phyloP scores from a whole-genome alignment of 2,329 filamentous ascomycete genomes.

The Microcera coccophila region DNA sequence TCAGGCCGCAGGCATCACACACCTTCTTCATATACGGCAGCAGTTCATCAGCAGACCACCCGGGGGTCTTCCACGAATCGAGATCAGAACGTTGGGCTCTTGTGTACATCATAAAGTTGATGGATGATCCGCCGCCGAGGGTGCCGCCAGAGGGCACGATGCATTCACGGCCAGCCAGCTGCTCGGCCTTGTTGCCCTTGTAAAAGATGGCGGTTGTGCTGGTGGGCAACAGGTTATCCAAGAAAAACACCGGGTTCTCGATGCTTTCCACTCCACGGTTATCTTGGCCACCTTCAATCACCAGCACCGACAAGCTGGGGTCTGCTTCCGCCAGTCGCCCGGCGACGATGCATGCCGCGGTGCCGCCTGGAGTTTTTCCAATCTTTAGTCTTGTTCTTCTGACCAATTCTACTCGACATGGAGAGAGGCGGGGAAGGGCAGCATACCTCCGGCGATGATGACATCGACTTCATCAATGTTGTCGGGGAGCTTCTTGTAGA shows the following conservation, averaged over 20 bases:
- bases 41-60: conserved; percentile 33
- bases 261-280: conserved; percentile 26
- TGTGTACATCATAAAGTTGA: conserved; percentile 34
- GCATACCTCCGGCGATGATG: conserved; percentile 20
- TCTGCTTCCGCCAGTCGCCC: conserved; percentile 28
- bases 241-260: conserved; percentile 26
- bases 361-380: conserved; percentile 25
- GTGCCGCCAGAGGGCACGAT: conserved; percentile 27
- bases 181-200: conserved; percentile 22
- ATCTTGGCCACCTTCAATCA: conserved; percentile 31
- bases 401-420: neutral
- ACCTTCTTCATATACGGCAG: conserved; percentile 32
- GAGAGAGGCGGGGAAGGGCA: neutral
- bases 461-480: conserved; percentile 16
- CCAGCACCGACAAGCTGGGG: conserved; percentile 27
- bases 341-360: conserved; percentile 30
- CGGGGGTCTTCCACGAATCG: conserved; percentile 33
- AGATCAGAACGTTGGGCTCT: conserved; percentile 31
- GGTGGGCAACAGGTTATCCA: conserved; percentile 21
- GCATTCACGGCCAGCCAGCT: conserved; percentile 22
- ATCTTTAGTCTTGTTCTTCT: too few species aligned
- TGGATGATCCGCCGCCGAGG: conserved; percentile 31
- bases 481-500: conserved; percentile 13
- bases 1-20: neutral
- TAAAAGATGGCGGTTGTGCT: conserved; percentile 26